phyloP scores from a whole-genome alignment of 768 basidiomycete genomes.

The Tricholoma terreum region DNA sequence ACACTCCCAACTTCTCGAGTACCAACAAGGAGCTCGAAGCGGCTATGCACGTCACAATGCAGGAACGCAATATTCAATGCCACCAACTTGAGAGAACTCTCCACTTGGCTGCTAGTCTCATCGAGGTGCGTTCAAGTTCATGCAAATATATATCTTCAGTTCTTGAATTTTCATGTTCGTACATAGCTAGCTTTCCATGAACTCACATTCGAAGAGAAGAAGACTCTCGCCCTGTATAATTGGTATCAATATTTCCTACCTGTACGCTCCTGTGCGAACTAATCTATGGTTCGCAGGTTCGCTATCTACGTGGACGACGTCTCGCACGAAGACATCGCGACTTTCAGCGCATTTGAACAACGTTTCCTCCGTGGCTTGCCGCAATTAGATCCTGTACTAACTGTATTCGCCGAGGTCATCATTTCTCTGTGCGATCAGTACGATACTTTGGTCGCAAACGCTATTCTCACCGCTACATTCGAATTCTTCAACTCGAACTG shows the following conservation, averaged over 20 bases:
- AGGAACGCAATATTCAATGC: conserved; percentile 3
- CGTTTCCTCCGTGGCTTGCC: conserved; percentile 7
- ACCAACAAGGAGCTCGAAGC: conserved; percentile 5
- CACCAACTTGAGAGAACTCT: conserved; percentile 5
- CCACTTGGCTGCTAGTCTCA: conserved; percentile 7
- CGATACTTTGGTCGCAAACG: conserved; percentile 5
- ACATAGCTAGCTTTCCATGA: background rate
- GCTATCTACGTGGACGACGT: conserved; percentile 10
- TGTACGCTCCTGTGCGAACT: background rate
- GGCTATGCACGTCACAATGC: conserved; percentile 5
- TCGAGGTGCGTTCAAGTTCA: conserved; percentile 7
- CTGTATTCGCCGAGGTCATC: conserved; percentile 3
- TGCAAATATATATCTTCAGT: background rate
- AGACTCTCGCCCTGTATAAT: background rate
- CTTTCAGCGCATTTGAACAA: conserved; percentile 9
- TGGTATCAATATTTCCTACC: background rate
- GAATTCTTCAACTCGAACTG: conserved; percentile 5
- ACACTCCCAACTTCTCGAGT: background rate
- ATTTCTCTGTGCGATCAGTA: conserved; percentile 4
- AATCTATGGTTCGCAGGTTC: background rate
- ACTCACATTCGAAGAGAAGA: conserved; percentile 1
- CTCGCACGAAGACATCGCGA: background rate
- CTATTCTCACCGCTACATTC: conserved; percentile 8
- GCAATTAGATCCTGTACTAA: conserved; percentile 11
- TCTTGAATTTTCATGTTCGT: background rate